Evolutionary conservation across 371 early-diverging fungal genomes (phyloP).

Genomic region (Zychaea mexicana): DNA sequence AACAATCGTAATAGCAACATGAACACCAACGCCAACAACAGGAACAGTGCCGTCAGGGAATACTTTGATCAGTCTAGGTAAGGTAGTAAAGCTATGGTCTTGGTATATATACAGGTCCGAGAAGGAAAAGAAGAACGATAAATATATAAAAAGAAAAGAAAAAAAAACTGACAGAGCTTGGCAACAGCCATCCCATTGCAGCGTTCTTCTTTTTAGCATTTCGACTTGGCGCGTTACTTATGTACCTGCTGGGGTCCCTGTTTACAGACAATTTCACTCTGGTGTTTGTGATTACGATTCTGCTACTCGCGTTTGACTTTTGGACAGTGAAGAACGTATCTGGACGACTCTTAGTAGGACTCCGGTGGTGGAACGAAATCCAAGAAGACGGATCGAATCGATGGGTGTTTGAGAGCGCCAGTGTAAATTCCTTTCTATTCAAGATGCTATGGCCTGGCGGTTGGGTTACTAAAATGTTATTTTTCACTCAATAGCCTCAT

Average conservation of each 20-base stretch:
- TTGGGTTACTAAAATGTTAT: background rate
- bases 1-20: background rate
- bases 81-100: background rate
- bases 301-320: conserved; percentile 94
- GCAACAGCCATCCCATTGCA: conserved; percentile 84
- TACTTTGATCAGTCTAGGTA: conserved; percentile 54
- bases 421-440: conserved; percentile 56
- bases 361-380: conserved; percentile 98
- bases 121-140: too few species aligned
- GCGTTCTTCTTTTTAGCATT: conserved; percentile 91
- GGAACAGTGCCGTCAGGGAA: conserved; percentile 30
- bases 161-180: background rate
- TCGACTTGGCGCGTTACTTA: conserved; percentile 75
- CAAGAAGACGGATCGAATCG: conserved; percentile 88
- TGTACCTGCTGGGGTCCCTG: conserved; percentile 81
- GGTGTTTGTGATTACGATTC: conserved; percentile 88
- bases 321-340: conserved; percentile 99
- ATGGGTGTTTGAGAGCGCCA: conserved; percentile 95
- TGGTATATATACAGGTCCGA: too few species aligned
- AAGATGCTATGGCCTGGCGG: background rate
- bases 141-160: too few species aligned
- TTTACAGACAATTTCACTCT: conserved; percentile 86
- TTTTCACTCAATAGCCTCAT: conserved; percentile 59
- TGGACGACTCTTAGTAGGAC: conserved; percentile 92
- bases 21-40: background rate